Evolutionary conservation across 2,329 filamentous ascomycete genomes (phyloP).

Genomic region (Magnaporthiopsis rhizophila): DNA sequence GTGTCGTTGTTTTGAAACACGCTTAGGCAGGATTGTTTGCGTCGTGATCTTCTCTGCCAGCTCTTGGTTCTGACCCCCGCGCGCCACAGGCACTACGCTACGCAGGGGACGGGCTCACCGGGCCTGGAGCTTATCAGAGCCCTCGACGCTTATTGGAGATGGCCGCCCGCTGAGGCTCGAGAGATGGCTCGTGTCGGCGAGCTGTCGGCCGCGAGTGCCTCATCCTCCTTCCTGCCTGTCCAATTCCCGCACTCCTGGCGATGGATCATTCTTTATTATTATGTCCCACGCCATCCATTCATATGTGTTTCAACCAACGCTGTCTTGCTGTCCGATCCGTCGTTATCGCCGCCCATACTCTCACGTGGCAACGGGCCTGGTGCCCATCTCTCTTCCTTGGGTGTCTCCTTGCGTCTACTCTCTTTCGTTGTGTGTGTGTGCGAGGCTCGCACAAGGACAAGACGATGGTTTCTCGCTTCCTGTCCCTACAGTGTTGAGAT

Average conservation of each 20-base stretch:
- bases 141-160: not conserved
- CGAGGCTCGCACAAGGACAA: not conserved
- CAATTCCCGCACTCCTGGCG: not conserved
- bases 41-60: not conserved
- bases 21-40: not conserved
- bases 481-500: not conserved
- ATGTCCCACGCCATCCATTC: not conserved
- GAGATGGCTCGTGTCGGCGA: not conserved
- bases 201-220: not conserved
- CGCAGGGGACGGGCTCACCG: not conserved
- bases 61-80: not conserved
- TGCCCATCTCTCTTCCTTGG: not conserved
- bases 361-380: not conserved
- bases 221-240: not conserved
- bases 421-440: not conserved
- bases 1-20: not conserved
- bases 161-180: not conserved
- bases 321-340: not conserved
- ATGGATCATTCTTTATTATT: not conserved
- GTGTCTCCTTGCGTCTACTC: too few relatives aligned
- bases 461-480: not conserved
- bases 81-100: not conserved
- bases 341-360: not conserved
- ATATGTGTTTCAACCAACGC: not conserved
- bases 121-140: not conserved